Base-by-base conservation (phyloP, 495 filamentous ascomycete species). In the Recurvomyces mirabilis region DNA sequence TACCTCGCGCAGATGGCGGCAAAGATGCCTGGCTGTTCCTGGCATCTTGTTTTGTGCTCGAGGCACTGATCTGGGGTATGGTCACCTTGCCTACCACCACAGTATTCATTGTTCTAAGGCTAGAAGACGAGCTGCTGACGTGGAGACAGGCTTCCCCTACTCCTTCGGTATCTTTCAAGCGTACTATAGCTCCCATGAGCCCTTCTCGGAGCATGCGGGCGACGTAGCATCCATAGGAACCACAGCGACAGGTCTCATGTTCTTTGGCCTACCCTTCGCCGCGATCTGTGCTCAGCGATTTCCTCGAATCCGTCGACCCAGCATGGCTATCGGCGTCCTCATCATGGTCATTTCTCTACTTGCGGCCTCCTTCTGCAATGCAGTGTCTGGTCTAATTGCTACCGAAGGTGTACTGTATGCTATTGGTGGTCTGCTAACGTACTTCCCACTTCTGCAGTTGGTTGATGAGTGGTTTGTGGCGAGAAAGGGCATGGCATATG, bases 11-110 rank as follows among this genome's bases (percentile, higher is more conserved):
- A 3, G 81, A 84, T 57, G 58, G 69, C 17, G 81, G 78, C 9
- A 73, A 68, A 37, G 61, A 74, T 29, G 79, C 81, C 11, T 84
- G 74, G 72, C 62, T 80, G 0, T 79, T 79, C 47, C 65, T 85
- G 0, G 61, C 67, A 0, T 73, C 70, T 4, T 70, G 71, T 49
- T 82, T 82, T 58, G 56, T 76, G 39, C 60, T 82, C 21, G 78
- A 84, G 51, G 71, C 64, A n/a, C 58, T 82, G 9, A 64, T 80
- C 17, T 84, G 77, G 78, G 78, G 77, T 77, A 57, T 4, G 29
- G 12, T n/a, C 9, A 5, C 17, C 7, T 13, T 30, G 4, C 5
- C 26, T 20, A 51, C 62, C 55, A 23, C 14, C 10, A 20, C 39
- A 26, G 28, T 9, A 14, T 11, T n/a, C n/a, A n/a, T n/a, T n/a